phyloP scores from a whole-genome alignment of 176 grass and related monocot genomes.

The Oryza brachyantha region DNA sequence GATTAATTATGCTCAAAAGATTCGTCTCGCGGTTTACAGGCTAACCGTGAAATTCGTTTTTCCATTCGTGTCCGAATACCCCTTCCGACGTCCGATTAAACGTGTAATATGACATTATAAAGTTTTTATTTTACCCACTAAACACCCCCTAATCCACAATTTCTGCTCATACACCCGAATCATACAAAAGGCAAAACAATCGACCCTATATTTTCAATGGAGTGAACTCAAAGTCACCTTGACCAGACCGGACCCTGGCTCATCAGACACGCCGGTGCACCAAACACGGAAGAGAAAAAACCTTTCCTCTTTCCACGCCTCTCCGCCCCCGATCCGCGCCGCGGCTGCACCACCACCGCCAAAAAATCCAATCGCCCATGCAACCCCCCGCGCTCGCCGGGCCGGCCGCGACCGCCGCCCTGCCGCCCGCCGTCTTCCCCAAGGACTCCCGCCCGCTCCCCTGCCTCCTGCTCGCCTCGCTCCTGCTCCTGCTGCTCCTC shows the following conservation, averaged over 20 bases:
- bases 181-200: too few species aligned
- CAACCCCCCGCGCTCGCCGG: slow-evolving; percentile 35
- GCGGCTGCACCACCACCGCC: background rate
- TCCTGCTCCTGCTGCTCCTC: slow-evolving; percentile 66
- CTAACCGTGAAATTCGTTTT: too few species aligned
- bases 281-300: background rate
- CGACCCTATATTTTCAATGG: too few species aligned
- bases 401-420: slow-evolving; percentile 25
- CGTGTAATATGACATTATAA: too few species aligned
- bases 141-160: too few species aligned
- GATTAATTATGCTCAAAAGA: too few species aligned
- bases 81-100: too few species aligned
- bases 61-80: too few species aligned
- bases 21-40: too few species aligned
- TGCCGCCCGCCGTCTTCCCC: slow-evolving; percentile 42
- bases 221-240: background rate
- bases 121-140: too few species aligned
- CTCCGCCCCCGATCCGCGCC: background rate
- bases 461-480: slow-evolving; percentile 64
- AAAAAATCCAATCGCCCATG: slow-evolving; percentile 11
- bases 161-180: too few species aligned
- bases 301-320: slow-evolving; percentile 11
- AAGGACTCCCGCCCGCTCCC: slow-evolving; percentile 73
- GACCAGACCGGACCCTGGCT: too few species aligned
- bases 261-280: slow-evolving; percentile 1